phyloP scores from a whole-genome alignment of 768 basidiomycete species.

The Tulasnella sp. region DNA sequence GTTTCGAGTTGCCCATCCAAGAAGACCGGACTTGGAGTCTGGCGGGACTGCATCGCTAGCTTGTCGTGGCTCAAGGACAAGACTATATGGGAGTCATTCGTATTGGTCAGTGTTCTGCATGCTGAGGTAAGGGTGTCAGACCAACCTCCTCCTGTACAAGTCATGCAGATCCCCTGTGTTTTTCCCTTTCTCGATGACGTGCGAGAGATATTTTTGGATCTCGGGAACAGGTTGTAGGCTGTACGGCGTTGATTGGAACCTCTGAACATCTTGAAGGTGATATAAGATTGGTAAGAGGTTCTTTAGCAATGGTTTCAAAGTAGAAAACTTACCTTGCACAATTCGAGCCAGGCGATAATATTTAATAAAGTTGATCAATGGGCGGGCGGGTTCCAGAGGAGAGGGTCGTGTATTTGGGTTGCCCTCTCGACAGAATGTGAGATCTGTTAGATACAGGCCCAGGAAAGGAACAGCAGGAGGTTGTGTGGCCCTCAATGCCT shows the following conservation, averaged over 20 bases:
- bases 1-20: conserved; percentile 16
- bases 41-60: conserved; percentile 68
- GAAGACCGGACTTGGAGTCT: conserved; percentile 34
- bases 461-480: conserved; percentile 94
- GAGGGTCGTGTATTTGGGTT: conserved; percentile 79
- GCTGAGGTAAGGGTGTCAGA: background rate
- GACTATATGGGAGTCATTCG: conserved; percentile 32
- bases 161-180: conserved; percentile 76
- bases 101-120: background rate
- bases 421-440: conserved; percentile 93
- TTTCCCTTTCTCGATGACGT: conserved; percentile 59
- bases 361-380: conserved; percentile 91
- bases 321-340: conserved; percentile 47
- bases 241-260: conserved; percentile 71
- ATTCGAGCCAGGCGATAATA: conserved; percentile 85
- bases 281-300: background rate
- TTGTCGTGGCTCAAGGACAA: conserved; percentile 75
- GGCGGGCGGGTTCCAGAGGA: conserved; percentile 60
- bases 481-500: conserved; percentile 71
- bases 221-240: conserved; percentile 82
- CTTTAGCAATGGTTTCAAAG: background rate
- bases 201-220: conserved; percentile 66
- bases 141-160: conserved; percentile 73
- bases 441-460: conserved; percentile 80
- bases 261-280: conserved; percentile 61